phyloP scores from a whole-genome alignment of 176 grass and related monocot genomes.

The Elymus sibiricus region DNA sequence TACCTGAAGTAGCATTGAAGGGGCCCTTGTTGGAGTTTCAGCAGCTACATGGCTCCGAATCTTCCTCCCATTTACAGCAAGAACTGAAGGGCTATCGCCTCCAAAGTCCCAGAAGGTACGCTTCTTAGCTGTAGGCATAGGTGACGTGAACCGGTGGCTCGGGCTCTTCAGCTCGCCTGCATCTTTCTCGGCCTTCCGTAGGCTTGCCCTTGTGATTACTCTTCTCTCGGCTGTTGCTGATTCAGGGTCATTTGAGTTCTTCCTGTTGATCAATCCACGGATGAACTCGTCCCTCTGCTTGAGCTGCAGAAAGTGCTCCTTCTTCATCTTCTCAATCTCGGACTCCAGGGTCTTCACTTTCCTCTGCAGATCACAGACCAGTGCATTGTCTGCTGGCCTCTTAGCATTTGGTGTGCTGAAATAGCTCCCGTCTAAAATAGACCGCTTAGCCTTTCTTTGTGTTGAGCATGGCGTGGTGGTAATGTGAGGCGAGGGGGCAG shows the following conservation, averaged over 20 bases:
- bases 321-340: conserved; percentile 76
- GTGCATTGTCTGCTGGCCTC: conserved; percentile 34
- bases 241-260: conserved; percentile 32
- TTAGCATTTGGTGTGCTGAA: conserved; percentile 66
- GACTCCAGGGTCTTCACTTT: conserved; percentile 65
- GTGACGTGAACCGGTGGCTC: conserved; percentile 66
- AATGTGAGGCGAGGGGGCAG: conserved; percentile 35
- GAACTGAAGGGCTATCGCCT: conserved; percentile 73
- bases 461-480: conserved; percentile 45
- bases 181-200: conserved; percentile 52
- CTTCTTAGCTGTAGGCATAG: conserved; percentile 68
- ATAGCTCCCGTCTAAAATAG: conserved; percentile 63
- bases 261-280: conserved; percentile 68
- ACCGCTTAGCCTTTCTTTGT: conserved; percentile 60
- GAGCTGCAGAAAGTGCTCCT: conserved; percentile 63
- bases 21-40: conserved; percentile 39
- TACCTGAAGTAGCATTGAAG: conserved; percentile 64
- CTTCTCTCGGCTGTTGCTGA: conserved; percentile 37
- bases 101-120: conserved; percentile 94
- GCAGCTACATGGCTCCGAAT: conserved; percentile 77
- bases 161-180: conserved; percentile 71
- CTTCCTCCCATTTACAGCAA: conserved; percentile 70
- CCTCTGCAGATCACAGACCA: conserved; percentile 54
- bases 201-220: conserved; percentile 58
- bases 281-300: conserved; percentile 88